These are phyloP conservation scores for Lactarius deliciosus DNA, from an alignment of 768 basidiomycete species.

Conservation along the genomic window DNA sequence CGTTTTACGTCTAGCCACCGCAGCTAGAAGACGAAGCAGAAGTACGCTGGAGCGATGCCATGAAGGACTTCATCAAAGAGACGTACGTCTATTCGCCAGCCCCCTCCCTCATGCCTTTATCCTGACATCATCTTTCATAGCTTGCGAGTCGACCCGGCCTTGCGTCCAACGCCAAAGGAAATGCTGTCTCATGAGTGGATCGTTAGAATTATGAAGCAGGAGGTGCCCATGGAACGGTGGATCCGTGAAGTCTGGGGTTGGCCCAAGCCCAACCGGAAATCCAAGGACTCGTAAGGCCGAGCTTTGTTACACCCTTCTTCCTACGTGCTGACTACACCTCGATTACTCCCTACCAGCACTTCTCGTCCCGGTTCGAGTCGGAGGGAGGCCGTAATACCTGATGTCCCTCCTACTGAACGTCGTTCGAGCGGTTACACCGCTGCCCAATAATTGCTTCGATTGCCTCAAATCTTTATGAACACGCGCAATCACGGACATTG, in stretches of 20 bases:
- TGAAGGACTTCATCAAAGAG: constrained; percentile 89
- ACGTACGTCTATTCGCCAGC: constrained; percentile 53
- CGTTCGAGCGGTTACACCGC: constrained; percentile 12
- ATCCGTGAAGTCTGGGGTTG: constrained; percentile 83
- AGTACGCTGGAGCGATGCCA: constrained; percentile 68
- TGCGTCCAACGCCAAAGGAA: constrained; percentile 78
- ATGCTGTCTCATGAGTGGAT: constrained; percentile 88
- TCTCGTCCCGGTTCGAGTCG: constrained; percentile 38
- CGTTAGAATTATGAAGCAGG: constrained; percentile 67
- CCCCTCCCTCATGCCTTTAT: constrained; percentile 16
- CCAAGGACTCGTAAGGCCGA: constrained; percentile 35
- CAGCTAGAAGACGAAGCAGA: constrained; percentile 73
- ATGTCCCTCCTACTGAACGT: constrained; percentile 1
- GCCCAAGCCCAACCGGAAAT: constrained; percentile 45
- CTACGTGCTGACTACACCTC: constrained; percentile 19
- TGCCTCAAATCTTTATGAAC: constrained; percentile 6
- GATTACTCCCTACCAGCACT: constrained; percentile 21
- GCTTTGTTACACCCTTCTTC: constrained; percentile 16
- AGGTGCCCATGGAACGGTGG: constrained; percentile 89
- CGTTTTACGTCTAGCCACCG: constrained; percentile 58
- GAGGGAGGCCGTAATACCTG: constrained; percentile 27
- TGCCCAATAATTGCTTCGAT: constrained; percentile 25
- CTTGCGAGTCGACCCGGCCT: constrained; percentile 63
- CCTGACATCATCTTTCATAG: constrained; percentile 40
- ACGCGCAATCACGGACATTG: constrained; percentile 14